A percentile compares a stretch with the other conserved stretches of the same genome.
phyloP scores from a whole-genome alignment of 495 filamentous ascomycete genomes.

The Antarctomyces pellizariae region DNA sequence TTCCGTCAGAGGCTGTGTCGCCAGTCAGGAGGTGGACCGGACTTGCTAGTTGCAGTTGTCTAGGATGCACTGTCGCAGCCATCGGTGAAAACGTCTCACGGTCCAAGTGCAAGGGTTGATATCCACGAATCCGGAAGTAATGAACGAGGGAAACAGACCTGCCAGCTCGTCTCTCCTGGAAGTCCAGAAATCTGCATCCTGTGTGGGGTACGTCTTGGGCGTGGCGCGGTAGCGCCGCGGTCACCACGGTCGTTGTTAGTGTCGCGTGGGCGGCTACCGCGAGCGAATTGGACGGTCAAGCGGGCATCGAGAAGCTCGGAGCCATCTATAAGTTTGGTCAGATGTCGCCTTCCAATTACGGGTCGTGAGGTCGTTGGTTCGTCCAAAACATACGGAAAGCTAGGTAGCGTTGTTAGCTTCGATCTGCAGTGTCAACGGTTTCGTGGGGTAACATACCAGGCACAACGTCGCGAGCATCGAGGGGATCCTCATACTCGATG shows the following conservation, averaged over 20 bases:
- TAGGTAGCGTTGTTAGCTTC: slow-evolving; percentile 5
- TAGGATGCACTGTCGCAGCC: no score
- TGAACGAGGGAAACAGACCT: slow-evolving; percentile 75
- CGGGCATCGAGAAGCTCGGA: slow-evolving; percentile 95
- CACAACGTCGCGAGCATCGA: slow-evolving; percentile 93
- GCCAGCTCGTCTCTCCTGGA: slow-evolving; percentile 96
- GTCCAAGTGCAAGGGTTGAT: slow-evolving; percentile 12
- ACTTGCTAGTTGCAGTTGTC: no score
- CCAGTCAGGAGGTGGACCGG: no score
- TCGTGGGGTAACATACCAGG: slow-evolving; percentile 46
- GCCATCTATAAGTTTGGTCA: slow-evolving; percentile 41
- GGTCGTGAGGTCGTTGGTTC: slow-evolving; percentile 7
- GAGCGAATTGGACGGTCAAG: slow-evolving; percentile 91
- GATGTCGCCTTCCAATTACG: no score
- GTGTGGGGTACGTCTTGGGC: slow-evolving; percentile 79
- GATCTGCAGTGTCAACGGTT: neutral
- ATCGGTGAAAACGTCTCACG: no score
- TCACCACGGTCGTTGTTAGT: slow-evolving; percentile 43
- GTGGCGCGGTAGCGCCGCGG: slow-evolving; percentile 62
- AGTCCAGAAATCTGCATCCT: slow-evolving; percentile 96
- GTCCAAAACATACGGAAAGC: slow-evolving; percentile 29
- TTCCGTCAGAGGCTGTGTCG: no score
- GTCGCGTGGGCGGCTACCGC: slow-evolving; percentile 77
- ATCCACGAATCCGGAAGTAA: slow-evolving; percentile 23
- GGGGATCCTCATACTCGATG: slow-evolving; percentile 93